Conservation (phyloP, 148 eudicot species). For the Drosera capensis region DNA sequence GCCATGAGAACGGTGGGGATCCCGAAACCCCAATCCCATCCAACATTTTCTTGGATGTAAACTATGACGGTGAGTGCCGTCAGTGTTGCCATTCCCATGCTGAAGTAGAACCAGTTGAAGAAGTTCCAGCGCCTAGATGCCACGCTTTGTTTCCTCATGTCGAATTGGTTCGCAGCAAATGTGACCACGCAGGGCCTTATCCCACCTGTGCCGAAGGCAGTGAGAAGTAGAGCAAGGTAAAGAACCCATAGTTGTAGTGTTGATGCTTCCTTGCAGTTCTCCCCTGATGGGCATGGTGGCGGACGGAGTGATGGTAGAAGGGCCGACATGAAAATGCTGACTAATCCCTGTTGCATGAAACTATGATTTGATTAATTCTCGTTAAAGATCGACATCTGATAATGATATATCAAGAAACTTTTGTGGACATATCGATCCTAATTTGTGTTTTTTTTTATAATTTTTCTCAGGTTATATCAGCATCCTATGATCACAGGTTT, state of each 20-base stretch:
- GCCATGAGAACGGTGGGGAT: constrained; percentile 50
- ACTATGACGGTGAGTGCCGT: constrained; percentile 40
- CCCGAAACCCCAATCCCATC: constrained; percentile 59
- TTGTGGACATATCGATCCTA: too few species aligned
- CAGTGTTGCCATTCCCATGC: constrained; percentile 36
- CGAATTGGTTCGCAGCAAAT: constrained; percentile 53
- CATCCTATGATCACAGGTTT: too few species aligned
- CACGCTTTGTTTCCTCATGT: constrained; percentile 23
- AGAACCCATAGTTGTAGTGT: constrained; percentile 27
- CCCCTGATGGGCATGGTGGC: constrained; percentile 40
- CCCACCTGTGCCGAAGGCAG: constrained; percentile 40
- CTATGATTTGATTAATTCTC: too few species aligned
- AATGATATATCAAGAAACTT: too few species aligned
- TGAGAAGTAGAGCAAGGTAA: constrained; percentile 31
- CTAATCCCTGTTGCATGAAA: constrained; percentile 24
- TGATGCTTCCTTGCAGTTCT: constrained; percentile 50
- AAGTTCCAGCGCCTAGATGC: constrained; percentile 31
- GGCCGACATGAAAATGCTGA: constrained; percentile 35
- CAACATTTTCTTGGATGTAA: constrained; percentile 46
- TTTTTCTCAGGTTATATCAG: too few species aligned
- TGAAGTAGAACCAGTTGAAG: constrained; percentile 44
- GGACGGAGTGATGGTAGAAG: constrained; percentile 35
- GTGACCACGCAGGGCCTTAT: constrained; percentile 39
- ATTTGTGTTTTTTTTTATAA: too few species aligned
- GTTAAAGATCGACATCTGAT: too few species aligned